phyloP scores from a whole-genome alignment of 176 grass and related monocot genomes.

The Cenchrus purpureus region DNA sequence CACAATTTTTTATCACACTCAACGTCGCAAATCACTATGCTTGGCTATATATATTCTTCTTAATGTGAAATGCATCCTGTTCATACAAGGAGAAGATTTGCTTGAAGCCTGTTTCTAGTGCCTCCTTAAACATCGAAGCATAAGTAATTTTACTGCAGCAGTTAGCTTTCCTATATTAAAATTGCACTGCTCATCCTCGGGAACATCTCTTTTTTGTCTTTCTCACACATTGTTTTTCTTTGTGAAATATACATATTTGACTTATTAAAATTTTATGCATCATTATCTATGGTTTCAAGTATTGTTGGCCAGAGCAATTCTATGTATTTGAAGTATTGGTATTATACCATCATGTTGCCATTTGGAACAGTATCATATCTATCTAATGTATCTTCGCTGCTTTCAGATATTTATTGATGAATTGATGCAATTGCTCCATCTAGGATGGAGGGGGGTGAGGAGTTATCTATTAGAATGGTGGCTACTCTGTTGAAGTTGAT shows the following conservation, averaged over 20 bases:
- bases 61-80: neutral
- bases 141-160: neutral
- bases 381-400: conserved; percentile 37
- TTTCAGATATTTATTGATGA: conserved; percentile 97
- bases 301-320: conserved; percentile 1
- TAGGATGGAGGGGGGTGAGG: conserved; percentile 79
- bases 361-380: conserved; percentile 22
- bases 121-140: neutral
- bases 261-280: neutral
- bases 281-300: conserved; percentile 8
- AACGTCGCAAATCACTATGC: neutral
- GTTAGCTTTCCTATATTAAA: neutral
- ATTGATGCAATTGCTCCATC: conserved; percentile 95
- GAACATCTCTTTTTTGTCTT: neutral
- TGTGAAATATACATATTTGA: neutral
- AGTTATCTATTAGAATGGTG: conserved; percentile 89
- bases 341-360: neutral
- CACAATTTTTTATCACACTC: neutral
- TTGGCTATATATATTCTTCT: neutral
- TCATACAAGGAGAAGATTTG: neutral
- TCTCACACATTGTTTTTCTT: conserved; percentile 12
- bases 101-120: neutral
- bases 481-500: conserved; percentile 84
- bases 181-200: neutral
- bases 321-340: conserved; percentile 1